phyloP scores from a whole-genome alignment of 2,329 filamentous ascomycete species.

The Aspergillus tamarii region DNA sequence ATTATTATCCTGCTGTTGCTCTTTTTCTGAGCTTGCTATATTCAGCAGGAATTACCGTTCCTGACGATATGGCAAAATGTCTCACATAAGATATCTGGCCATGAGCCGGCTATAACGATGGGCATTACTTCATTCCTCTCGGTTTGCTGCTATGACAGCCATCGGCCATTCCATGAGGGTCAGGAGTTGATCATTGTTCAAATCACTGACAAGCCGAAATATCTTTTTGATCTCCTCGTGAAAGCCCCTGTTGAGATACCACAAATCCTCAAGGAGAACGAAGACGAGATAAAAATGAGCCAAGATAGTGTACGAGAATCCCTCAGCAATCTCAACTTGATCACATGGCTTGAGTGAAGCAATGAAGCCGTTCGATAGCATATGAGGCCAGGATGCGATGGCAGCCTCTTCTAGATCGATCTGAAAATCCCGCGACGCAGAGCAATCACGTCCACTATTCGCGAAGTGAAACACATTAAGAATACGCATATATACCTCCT shows the following conservation, averaged over 20 bases:
- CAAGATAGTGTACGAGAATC: slow-evolving; percentile 18
- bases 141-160: neutral
- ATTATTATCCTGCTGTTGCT: too few relatives aligned
- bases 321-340: neutral
- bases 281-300: slow-evolving; percentile 22
- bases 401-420: slow-evolving; percentile 24
- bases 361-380: slow-evolving; percentile 19
- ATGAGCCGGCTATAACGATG: too few relatives aligned
- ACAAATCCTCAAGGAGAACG: slow-evolving; percentile 7
- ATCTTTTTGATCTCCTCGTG: slow-evolving; percentile 13
- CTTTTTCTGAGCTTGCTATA: too few relatives aligned
- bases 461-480: slow-evolving; percentile 19
- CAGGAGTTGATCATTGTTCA: neutral
- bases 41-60: too few relatives aligned
- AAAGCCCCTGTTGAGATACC: slow-evolving; percentile 7
- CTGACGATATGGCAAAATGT: too few relatives aligned
- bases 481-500: slow-evolving; percentile 18
- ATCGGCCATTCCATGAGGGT: slow-evolving; percentile 16
- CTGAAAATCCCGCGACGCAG: slow-evolving; percentile 17
- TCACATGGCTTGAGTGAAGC: slow-evolving; percentile 8
- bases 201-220: neutral
- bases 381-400: slow-evolving; percentile 19
- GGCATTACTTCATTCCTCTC: too few relatives aligned
- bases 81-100: too few relatives aligned
- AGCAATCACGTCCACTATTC: neutral